Conservation (phyloP, 106 monocot genomes). For the Dactylorhiza incarnata region DNA sequence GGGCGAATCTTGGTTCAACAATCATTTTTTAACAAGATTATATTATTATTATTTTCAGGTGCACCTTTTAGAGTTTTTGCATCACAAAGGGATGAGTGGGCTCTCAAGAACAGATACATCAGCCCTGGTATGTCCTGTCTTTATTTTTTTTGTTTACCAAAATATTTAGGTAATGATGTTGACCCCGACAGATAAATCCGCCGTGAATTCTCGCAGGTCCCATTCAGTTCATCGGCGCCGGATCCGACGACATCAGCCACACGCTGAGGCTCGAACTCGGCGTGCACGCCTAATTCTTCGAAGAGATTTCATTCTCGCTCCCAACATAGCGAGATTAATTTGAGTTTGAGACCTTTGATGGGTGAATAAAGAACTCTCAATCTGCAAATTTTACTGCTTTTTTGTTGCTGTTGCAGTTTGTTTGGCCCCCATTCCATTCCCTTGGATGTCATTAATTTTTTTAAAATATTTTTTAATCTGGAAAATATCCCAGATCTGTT, state of each 20-base stretch:
- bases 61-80: constrained; percentile 86
- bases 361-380: not conserved
- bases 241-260: constrained; percentile 43
- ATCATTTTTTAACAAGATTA: not conserved
- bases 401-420: not conserved
- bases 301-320: not conserved
- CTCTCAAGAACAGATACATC: constrained; percentile 81
- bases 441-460: not conserved
- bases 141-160: not conserved
- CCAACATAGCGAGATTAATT: no score
- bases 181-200: not conserved
- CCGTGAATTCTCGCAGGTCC: constrained; percentile 33
- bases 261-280: constrained; percentile 70
- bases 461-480: no score
- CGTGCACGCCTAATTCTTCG: constrained; percentile 17
- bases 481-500: no score
- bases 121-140: constrained; percentile 57
- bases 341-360: no score
- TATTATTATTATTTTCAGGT: constrained; percentile 37
- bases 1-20: not conserved
- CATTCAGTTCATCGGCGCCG: constrained; percentile 64
- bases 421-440: not conserved
- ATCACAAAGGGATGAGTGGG: constrained; percentile 80
- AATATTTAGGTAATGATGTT: not conserved
- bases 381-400: not conserved